These are phyloP conservation scores for Fusarium domesticum DNA, from an alignment of 2,329 filamentous ascomycete genomes.

Conservation along the genomic window DNA sequence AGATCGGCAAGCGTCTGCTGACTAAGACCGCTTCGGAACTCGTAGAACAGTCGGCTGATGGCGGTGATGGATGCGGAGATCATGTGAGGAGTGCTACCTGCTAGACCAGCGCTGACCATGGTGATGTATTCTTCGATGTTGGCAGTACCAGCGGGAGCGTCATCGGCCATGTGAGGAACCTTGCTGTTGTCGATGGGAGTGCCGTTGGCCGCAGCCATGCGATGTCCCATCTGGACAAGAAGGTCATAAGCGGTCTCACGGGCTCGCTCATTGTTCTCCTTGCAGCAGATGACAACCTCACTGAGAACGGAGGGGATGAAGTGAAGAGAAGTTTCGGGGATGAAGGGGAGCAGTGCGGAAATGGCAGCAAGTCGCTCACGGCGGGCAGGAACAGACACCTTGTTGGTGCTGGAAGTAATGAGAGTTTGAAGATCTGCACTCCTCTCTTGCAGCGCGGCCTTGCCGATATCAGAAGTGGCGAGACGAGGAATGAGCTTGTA, in stretches of 20 bases:
- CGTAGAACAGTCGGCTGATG: constrained; percentile 86
- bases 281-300: constrained; percentile 93
- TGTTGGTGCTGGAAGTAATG: constrained; percentile 74
- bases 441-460: constrained; percentile 71
- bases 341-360: constrained; percentile 71
- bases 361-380: constrained; percentile 84
- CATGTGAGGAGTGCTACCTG: constrained; percentile 92
- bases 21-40: constrained; percentile 73
- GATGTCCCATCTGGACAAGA: constrained; percentile 82
- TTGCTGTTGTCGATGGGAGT: constrained; percentile 80
- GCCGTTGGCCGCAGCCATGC: constrained; percentile 64
- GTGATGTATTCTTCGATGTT: constrained; percentile 95
- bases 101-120: constrained; percentile 95
- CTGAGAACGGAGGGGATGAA: constrained; percentile 91
- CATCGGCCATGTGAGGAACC: constrained; percentile 79
- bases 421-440: constrained; percentile 78
- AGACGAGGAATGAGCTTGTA: constrained; percentile 96
- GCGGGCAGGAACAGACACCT: constrained; percentile 80
- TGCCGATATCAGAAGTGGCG: constrained; percentile 74
- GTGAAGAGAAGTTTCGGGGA: constrained; percentile 76
- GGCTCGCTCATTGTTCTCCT: constrained; percentile 95
- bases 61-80: constrained; percentile 96
- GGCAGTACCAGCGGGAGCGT: constrained; percentile 73
- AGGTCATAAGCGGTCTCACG: constrained; percentile 86
- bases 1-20: constrained; percentile 73